phyloP scores from a whole-genome alignment of 78 protist genomes.

The Diacronema lutheri region DNA sequence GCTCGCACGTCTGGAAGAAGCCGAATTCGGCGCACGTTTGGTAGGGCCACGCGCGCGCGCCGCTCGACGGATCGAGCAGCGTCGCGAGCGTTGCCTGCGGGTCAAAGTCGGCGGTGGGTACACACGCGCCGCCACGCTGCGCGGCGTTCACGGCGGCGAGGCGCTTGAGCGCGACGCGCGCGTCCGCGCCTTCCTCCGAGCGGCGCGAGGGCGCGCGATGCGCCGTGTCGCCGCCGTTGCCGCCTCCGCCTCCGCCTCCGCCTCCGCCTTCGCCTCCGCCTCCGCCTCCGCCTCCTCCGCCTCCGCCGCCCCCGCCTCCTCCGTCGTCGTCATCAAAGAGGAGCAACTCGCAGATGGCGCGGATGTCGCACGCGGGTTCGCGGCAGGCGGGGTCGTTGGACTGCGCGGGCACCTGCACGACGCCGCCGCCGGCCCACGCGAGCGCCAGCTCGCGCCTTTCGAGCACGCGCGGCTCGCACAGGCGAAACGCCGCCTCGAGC shows the following conservation, averaged over 20 bases:
- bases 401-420: slow-evolving; percentile 32
- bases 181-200: too few species aligned
- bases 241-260: too few species aligned
- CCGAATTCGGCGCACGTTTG: slow-evolving; percentile 68
- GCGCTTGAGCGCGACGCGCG: not conserved
- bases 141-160: not conserved
- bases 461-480: not conserved
- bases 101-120: too few species aligned
- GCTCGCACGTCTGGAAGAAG: slow-evolving; percentile 64
- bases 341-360: slow-evolving; percentile 11
- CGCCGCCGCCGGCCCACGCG: slow-evolving; percentile 38
- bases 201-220: too few species aligned
- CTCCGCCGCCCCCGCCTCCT: too few species aligned
- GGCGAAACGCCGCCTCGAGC: slow-evolving; percentile 25
- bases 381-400: slow-evolving; percentile 54
- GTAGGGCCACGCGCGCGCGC: slow-evolving; percentile 48
- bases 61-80: too few species aligned
- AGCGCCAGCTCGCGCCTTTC: not conserved
- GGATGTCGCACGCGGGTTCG: slow-evolving; percentile 27
- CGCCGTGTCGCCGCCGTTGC: too few species aligned
- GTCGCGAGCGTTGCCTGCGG: too few species aligned
- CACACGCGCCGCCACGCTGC: too few species aligned
- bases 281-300: too few species aligned
- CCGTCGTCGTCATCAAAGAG: too few species aligned
- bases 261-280: too few species aligned